Conservation (phyloP, 2,329 filamentous ascomycete species). For the Penicillium concentricum region DNA sequence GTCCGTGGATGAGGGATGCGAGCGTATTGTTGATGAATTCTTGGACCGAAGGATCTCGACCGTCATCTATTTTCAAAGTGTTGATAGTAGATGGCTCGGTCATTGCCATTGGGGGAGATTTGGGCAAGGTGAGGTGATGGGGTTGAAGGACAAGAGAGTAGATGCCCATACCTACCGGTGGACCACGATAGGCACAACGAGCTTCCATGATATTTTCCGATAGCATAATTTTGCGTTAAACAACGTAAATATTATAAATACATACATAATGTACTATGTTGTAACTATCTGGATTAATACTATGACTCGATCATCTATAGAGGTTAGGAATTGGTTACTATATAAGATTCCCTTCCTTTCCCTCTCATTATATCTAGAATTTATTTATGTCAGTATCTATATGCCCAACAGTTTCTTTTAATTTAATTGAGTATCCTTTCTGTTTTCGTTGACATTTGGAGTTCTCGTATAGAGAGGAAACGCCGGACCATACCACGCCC, state of each 20-base stretch:
- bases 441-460: not conserved
- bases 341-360: not conserved
- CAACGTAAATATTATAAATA: too few species aligned
- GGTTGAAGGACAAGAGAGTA: not conserved
- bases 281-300: not conserved
- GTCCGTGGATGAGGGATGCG: constrained; percentile 24
- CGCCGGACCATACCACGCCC: not conserved
- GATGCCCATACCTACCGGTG: not conserved
- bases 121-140: not conserved
- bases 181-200: not conserved
- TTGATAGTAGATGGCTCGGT: not conserved
- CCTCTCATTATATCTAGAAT: not conserved
- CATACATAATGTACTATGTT: not conserved
- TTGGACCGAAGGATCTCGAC: constrained; percentile 19
- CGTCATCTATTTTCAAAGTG: constrained; percentile 5
- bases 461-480: not conserved
- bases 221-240: not conserved
- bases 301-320: not conserved
- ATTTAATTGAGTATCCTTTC: not conserved
- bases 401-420: not conserved
- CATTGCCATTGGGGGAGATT: constrained; percentile 1
- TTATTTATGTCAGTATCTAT: not conserved
- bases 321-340: not conserved
- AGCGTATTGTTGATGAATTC: constrained; percentile 33
- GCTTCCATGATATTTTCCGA: not conserved